Evolutionary conservation across 164 flowering plant species (phyloP), one percentile per base, ranked within the genome.

Genomic region (Annona squamosa): DNA sequence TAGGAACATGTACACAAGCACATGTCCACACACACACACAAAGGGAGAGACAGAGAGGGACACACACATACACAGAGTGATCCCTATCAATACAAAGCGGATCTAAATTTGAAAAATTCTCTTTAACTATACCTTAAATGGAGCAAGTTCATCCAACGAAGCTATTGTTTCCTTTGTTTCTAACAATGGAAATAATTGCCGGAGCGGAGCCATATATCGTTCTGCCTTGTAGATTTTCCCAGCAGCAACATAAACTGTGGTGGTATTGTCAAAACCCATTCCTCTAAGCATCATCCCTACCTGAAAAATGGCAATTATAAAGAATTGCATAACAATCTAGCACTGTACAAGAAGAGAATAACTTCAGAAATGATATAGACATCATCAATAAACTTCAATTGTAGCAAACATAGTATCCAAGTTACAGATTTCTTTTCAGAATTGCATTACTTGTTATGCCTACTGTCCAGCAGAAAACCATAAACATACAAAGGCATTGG

Each of bases 231-330:
- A 95, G 62, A 95, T 91, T 79, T 86, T 90, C 68, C 99, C 98
- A 16, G 99, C 87, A 72, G 98, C 99, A 74, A 93, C 87, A 79
- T 88, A 95, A 3, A 95, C 83, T 37, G 88, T 80, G 26, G 98
- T 95, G 61, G 84, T 86, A 78, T 95, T 95, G 77, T 91, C 93
- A 75, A 95, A 95, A 46, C 98, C 99, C 97, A 95, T 93, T 72
- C 97, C 99, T 71, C 98, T 85, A 56, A 95, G 99, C 96, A 95
- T 91, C 96, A 95, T 89, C 68, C 99, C 97, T 4, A 93, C 99
- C 99, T 95, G 81, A 76, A 77, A 46, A 72, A 66, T 52, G 13
- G 9, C 59, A 52, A 9, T 52, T 16, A 52, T 4, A 9, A 52
- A 48, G 59, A 16, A 52, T 6, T 52, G 59, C 9, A 26, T 26